Conservation (phyloP, 116 monocot species). For the Posidonia oceanica region DNA sequence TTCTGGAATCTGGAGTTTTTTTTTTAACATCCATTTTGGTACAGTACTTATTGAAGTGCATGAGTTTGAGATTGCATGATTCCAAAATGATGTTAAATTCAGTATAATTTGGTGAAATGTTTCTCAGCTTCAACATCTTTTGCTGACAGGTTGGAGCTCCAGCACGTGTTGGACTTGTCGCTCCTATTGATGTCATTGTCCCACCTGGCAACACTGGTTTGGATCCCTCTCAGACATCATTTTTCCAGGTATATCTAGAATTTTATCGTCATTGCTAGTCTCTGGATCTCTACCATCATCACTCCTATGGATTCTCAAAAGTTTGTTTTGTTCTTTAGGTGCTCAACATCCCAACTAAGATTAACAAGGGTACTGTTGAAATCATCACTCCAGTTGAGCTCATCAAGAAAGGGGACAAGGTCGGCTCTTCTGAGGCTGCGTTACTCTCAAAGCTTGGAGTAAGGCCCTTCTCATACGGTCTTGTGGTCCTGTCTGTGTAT, state of each 20-base stretch:
- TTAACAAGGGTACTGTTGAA: conserved; percentile 71
- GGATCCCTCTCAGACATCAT: conserved; percentile 63
- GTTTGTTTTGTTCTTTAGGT: too few species aligned
- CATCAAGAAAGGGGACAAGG: conserved; percentile 61
- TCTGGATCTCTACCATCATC: too few species aligned
- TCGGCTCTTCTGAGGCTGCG: conserved; percentile 65
- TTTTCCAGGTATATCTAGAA: too few species aligned
- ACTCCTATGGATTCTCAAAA: too few species aligned
- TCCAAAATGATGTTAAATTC: too few species aligned
- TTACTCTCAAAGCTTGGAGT: conserved; percentile 60
- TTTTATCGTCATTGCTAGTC: too few species aligned
- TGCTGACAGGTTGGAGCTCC: conserved; percentile 78
- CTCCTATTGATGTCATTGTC: conserved; percentile 63
- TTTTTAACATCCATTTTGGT: too few species aligned
- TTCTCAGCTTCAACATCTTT: too few species aligned
- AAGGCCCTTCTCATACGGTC: conserved; percentile 67
- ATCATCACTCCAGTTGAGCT: conserved; percentile 72
- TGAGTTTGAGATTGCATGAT: too few species aligned
- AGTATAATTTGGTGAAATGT: too few species aligned
- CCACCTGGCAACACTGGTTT: conserved; percentile 63
- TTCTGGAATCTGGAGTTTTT: too few species aligned
- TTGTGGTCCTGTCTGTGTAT: conserved; percentile 38
- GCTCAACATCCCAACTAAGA: conserved; percentile 62
- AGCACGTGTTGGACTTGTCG: conserved; percentile 64
- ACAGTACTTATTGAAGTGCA: too few species aligned